Base-by-base conservation (phyloP, 495 filamentous ascomycete genomes). In the Saxophila tyrrhenica region DNA sequence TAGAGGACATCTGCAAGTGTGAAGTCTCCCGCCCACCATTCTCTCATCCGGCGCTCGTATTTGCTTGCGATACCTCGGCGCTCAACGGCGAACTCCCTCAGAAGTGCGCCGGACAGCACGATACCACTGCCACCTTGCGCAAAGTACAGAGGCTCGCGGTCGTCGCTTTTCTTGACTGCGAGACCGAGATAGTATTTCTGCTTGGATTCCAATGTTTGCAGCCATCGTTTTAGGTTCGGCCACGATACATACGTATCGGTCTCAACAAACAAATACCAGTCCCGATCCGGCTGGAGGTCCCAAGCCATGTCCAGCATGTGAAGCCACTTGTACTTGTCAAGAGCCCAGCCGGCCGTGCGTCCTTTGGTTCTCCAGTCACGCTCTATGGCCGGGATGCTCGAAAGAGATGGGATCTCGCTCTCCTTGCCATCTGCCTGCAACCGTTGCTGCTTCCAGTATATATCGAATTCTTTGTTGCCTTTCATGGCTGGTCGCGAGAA, bases 301-400 rank as follows among this genome's bases (percentile, higher is more conserved):
- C 74, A 75, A 21, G 81, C 77, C 39, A 73, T 67, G 46, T 77
- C 72, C 42, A 84, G 69, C 71, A 80, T 78, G 1, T 78, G 79
- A 7, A 86, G 67, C 57, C 83, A 83, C 61, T 84, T 86, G 72
- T 79, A 84, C 62, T 82, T 83, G 63, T 85, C 81, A 8, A 84
- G 67, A 45, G 70, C 73, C 79, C 80, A 84, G 17, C 23, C 51
- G n/a, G 39, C 46, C 21, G 2, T 39, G 3, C 46, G n/a, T 23
- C 25, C 51, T 11, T 2, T 23, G 16, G 44, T 39, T 2, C 3
- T 21, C n/a, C 17, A 25, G 25, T 32, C 13, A 15, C 20, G 3
- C 3, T 8, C 19, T 7, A 3, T 7, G 10, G 21, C 23, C 8
- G 19, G 19, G 11, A 16, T 16, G 3, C 15, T 3, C 17, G 5